Percentiles rank a stretch among this genome's conserved stretches.
Evolutionary conservation across 164 flowering plant species (phyloP).

Genomic region (Vitis cinerea): DNA sequence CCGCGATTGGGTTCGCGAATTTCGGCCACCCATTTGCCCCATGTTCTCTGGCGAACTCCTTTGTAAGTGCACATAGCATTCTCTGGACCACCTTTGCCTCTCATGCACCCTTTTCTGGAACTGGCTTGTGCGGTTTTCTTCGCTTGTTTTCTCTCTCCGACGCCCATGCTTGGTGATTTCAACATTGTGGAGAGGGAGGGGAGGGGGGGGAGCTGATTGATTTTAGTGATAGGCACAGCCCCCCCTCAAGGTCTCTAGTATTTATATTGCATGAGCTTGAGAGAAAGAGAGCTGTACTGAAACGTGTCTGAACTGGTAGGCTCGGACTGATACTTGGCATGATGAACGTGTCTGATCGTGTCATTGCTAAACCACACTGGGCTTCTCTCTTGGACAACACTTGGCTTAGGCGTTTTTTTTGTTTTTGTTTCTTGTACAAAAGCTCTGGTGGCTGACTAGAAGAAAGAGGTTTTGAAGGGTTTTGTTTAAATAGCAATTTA

Average conservation of each 20-base stretch:
- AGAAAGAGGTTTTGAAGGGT: no score
- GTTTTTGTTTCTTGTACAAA: neutral
- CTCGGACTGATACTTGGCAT: slow-evolving; percentile 24
- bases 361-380: slow-evolving; percentile 9
- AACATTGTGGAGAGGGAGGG: no score
- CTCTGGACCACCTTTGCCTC: slow-evolving; percentile 84
- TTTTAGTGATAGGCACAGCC: no score
- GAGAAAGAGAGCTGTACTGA: slow-evolving; percentile 1
- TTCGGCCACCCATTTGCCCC: slow-evolving; percentile 87
- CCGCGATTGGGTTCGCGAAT: slow-evolving; percentile 76
- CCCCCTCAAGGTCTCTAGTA: no score
- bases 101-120: slow-evolving; percentile 73
- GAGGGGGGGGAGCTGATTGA: no score
- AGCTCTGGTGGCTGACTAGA: slow-evolving; percentile 21
- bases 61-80: slow-evolving; percentile 66
- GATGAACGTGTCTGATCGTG: slow-evolving; percentile 23
- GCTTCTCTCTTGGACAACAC: slow-evolving; percentile 9
- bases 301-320: slow-evolving; percentile 23
- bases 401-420: slow-evolving; percentile 19
- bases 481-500: no score
- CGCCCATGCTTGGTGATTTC: no score
- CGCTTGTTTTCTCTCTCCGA: neutral
- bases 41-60: slow-evolving; percentile 71
- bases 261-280: no score
- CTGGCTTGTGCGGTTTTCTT: slow-evolving; percentile 37